Evolutionary conservation across 495 filamentous ascomycete genomes (phyloP).

Genomic region (Aspergillus sclerotioniger): DNA sequence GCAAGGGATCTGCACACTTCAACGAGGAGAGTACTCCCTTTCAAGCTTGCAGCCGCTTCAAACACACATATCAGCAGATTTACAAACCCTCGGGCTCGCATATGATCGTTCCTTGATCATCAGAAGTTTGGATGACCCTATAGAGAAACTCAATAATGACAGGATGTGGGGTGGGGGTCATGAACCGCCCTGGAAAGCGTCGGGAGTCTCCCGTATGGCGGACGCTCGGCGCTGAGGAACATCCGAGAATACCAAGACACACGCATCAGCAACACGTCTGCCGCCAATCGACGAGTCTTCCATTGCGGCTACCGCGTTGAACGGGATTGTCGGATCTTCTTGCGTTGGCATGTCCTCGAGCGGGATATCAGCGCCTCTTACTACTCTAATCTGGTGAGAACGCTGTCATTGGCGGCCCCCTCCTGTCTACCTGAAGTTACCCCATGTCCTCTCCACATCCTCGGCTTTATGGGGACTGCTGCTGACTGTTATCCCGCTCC

Average conservation of each 20-base stretch:
- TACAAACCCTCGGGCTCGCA: not conserved
- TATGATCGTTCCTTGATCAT: not conserved
- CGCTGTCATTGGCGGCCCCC: slow-evolving; percentile 8
- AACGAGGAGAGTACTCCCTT: not conserved
- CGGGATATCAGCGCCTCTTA: not conserved
- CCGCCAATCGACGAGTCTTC: slow-evolving; percentile 1
- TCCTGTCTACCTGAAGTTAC: slow-evolving; percentile 8
- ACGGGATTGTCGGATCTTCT: not conserved
- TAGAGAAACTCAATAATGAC: no score
- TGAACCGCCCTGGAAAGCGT: not conserved
- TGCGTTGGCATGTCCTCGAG: not conserved
- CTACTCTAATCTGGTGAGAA: slow-evolving; percentile 1
- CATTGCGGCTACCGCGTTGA: not conserved
- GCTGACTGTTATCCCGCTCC: slow-evolving; percentile 7
- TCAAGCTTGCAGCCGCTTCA: not conserved
- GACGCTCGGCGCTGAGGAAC: slow-evolving; percentile 24
- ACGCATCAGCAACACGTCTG: not conserved
- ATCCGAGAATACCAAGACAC: slow-evolving; percentile 8
- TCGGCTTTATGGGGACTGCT: slow-evolving; percentile 12
- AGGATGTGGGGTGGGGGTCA: not conserved
- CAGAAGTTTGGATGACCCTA: no score
- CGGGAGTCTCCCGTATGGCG: not conserved
- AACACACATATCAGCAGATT: not conserved
- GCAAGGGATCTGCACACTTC: slow-evolving; percentile 2
- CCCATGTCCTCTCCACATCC: slow-evolving; percentile 18